Conservation (phyloP, 2,329 filamentous ascomycete species). For the Penicillium brasilianum region DNA sequence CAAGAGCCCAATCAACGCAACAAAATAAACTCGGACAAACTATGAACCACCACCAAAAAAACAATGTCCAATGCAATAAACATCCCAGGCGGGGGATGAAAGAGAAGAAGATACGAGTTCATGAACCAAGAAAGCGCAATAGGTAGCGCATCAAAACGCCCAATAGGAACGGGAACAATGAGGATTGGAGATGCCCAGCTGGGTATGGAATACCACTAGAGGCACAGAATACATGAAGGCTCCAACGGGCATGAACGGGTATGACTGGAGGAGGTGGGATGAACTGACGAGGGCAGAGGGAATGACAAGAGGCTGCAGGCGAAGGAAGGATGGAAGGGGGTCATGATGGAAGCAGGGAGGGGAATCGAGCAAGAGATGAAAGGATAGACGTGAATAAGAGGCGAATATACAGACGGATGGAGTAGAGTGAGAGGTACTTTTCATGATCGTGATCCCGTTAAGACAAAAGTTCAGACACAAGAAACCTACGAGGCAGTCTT, state of each 20-base stretch:
- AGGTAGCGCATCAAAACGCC: neutral
- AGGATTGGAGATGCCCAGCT: neutral
- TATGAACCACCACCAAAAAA: neutral
- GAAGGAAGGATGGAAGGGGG: neutral
- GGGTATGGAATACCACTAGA: neutral
- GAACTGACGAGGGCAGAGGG: neutral
- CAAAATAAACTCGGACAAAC: neutral
- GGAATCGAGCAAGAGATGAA: neutral
- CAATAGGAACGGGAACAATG: neutral
- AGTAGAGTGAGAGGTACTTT: slow-evolving; percentile 7
- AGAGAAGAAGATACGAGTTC: neutral
- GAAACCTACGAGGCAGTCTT: slow-evolving; percentile 61
- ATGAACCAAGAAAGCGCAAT: neutral
- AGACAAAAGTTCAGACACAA: neutral
- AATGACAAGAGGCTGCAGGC: neutral
- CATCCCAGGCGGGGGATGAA: neutral
- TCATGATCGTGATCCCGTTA: slow-evolving; percentile 30
- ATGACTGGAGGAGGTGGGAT: neutral
- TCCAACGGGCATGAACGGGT: neutral
- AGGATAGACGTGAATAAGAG: slow-evolving; percentile 5
- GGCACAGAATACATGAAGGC: neutral
- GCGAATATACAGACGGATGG: slow-evolving; percentile 11
- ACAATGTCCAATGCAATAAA: slow-evolving; percentile 1
- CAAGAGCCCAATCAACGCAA: slow-evolving; percentile 2
- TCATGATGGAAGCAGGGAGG: neutral